These are phyloP conservation scores for Colletotrichum eleusines DNA, from an alignment of 2,329 filamentous ascomycete species.

Conservation along the genomic window DNA sequence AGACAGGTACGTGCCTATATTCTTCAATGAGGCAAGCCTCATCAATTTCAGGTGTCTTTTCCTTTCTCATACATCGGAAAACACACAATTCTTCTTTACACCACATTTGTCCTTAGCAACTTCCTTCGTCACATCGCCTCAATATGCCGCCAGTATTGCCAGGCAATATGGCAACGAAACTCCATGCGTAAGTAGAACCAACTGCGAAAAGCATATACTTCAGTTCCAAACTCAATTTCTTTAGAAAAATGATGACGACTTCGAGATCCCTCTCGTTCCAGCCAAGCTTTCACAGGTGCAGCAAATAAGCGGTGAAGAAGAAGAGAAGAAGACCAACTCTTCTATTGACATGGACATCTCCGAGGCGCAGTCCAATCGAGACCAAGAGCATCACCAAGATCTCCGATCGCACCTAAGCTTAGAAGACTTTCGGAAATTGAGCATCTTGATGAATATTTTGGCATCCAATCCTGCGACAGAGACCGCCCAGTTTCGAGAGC, in stretches of 20 bases:
- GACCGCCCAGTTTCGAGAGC: background rate
- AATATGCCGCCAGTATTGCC: background rate
- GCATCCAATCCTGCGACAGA: background rate
- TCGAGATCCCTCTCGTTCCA: background rate
- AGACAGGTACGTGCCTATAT: background rate
- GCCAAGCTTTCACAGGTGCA: background rate
- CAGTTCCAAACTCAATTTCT: background rate
- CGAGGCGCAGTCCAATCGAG: background rate
- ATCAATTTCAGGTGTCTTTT: background rate
- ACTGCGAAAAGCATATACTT: background rate
- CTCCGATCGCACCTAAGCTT: background rate
- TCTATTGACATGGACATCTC: too few species aligned
- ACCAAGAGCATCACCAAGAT: background rate
- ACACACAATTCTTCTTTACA: background rate
- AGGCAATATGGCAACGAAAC: background rate
- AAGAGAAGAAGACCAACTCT: background rate
- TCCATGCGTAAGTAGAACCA: background rate
- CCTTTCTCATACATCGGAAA: background rate
- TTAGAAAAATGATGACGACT: background rate
- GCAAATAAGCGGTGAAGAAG: background rate
- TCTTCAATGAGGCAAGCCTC: background rate
- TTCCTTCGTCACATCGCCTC: background rate
- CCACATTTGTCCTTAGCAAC: too few species aligned
- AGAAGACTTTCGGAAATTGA: background rate
- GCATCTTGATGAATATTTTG: rapidly evolving